A percentile compares a stretch with the other conserved stretches of the same genome.
These are phyloP conservation scores for Lepidium sativum DNA, from an alignment of 345 rosid genomes.

Conservation along the genomic window DNA sequence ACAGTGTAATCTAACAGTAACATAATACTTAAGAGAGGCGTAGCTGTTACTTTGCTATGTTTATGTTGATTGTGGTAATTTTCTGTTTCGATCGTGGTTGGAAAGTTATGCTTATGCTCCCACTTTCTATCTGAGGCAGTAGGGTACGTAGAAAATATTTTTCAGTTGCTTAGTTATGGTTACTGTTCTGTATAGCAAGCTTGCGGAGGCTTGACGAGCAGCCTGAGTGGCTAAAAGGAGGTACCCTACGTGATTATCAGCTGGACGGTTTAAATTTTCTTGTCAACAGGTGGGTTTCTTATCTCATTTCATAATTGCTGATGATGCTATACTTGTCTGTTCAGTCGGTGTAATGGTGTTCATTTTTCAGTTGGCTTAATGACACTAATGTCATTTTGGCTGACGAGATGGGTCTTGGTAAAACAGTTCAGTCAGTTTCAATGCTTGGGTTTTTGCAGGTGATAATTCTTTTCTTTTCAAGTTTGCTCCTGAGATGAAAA, in stretches of 20 bases:
- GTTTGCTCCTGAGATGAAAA: slow-evolving; percentile 2
- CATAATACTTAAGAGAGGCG: neutral
- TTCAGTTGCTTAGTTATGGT: slow-evolving; percentile 1
- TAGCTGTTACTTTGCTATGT: neutral
- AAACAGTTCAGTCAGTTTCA: slow-evolving; percentile 98
- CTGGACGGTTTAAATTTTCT: slow-evolving; percentile 97
- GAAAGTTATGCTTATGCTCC: neutral
- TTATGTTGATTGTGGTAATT: slow-evolving; percentile 7
- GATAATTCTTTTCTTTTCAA: neutral
- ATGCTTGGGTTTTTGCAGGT: slow-evolving; percentile 99
- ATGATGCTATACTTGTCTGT: slow-evolving; percentile 5
- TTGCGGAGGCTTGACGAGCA: slow-evolving; percentile 97
- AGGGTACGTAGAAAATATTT: neutral
- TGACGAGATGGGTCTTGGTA: slow-evolving; percentile 99
- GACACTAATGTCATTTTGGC: slow-evolving; percentile 99
- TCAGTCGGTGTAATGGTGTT: slow-evolving; percentile 3
- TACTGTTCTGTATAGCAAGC: slow-evolving; percentile 45
- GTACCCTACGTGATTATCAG: slow-evolving; percentile 97
- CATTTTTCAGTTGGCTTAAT: slow-evolving; percentile 80
- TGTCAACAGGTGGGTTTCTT: slow-evolving; percentile 71
- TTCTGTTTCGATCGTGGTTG: neutral
- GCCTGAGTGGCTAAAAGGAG: slow-evolving; percentile 94
- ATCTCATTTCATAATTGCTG: neutral
- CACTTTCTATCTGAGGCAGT: neutral
- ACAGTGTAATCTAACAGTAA: neutral